A percentile compares a stretch with the other conserved stretches of the same genome.
These are phyloP conservation scores for Spencermartinsiella ligniputridi DNA, from an alignment of 1,139 yeast species.

Conservation along the genomic window DNA sequence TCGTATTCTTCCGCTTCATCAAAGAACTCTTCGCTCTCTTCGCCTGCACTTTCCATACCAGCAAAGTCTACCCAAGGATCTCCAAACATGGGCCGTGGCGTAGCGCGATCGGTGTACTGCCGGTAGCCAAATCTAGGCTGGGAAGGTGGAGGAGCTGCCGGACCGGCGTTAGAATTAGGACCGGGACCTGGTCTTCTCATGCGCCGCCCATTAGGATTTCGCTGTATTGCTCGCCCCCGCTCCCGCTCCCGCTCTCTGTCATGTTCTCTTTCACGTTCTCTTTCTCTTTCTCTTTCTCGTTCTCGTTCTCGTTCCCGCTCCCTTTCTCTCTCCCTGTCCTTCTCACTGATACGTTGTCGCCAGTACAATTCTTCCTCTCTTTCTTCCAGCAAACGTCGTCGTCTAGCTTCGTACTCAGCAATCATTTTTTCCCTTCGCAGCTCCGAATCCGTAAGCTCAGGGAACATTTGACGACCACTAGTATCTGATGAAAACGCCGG, in stretches of 20 bases:
- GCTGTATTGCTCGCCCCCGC: conserved; percentile 2
- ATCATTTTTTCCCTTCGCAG: not conserved
- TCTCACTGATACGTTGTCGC: not conserved
- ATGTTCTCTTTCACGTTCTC: conserved; percentile 2
- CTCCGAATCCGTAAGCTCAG: not conserved
- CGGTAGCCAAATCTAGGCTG: not conserved
- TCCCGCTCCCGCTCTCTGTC: conserved; percentile 4
- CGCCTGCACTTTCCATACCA: conserved; percentile 1
- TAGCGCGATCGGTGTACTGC: not conserved
- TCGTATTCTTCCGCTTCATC: conserved; percentile 1
- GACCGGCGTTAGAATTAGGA: too few relatives aligned
- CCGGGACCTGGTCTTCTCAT: not conserved
- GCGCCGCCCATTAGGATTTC: not conserved
- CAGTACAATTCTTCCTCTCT: not conserved
- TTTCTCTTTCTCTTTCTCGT: not conserved
- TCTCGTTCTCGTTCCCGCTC: not conserved
- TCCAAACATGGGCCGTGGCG: not conserved
- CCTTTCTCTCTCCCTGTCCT: not conserved
- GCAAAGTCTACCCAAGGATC: not conserved
- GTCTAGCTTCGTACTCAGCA: not conserved
- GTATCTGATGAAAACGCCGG: not conserved
- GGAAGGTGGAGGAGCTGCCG: not conserved
- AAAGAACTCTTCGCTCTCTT: conserved; percentile 3
- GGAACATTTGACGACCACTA: not conserved
- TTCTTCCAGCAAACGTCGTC: not conserved